Base-by-base conservation (phyloP, 129 eudicot genomes). In the Pulicaria dysenterica region DNA sequence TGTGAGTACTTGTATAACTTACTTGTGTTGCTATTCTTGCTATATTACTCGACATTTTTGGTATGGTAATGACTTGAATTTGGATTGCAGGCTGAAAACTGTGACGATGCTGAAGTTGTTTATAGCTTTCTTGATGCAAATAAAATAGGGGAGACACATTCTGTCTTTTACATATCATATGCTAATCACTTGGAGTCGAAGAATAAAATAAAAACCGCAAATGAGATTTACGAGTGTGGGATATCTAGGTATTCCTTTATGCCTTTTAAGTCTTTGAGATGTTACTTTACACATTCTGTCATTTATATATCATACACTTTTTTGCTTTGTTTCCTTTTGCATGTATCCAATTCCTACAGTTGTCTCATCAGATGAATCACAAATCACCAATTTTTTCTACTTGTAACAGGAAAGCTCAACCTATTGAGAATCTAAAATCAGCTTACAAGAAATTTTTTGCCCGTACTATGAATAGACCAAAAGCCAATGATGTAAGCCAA, bases 91-190 rank as follows among this genome's bases (percentile, higher is more conserved):
- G 98, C 97, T 79, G 96, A 84, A 82, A 81, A 75, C 54, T 94
- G 98, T 77, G 69, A 36, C 17, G 98, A 94, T 81, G 95, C 98
- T 62, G 86, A 90, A 83, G 91, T 94, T 67, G 88, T 94, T 56
- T 93, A 72, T 78, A 78, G 68, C n/a, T 93, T 93, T 85, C 83
- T 93, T 70, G 95, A 85, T 55, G 78, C 91, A 19, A 94, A 90
- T 77, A 72, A 68, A 72, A 94, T 90, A 24, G 98, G 97, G 3
- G 81, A 88, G 76, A 80, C 84, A 44, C 96, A 90, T 84, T 81
- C 97, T 0, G 63, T 87, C 31, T 90, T 84, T 77, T 94, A 78
- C 83, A 88, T 90, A 76, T 67, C 98, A 11, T 88, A 90, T 81
- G 98, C 97, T 71, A 61, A 79, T 69, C 89, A 76, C 69, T 69